These are phyloP conservation scores for Calonectria hongkongensis DNA, from an alignment of 2,329 filamentous ascomycete species.

Conservation along the genomic window DNA sequence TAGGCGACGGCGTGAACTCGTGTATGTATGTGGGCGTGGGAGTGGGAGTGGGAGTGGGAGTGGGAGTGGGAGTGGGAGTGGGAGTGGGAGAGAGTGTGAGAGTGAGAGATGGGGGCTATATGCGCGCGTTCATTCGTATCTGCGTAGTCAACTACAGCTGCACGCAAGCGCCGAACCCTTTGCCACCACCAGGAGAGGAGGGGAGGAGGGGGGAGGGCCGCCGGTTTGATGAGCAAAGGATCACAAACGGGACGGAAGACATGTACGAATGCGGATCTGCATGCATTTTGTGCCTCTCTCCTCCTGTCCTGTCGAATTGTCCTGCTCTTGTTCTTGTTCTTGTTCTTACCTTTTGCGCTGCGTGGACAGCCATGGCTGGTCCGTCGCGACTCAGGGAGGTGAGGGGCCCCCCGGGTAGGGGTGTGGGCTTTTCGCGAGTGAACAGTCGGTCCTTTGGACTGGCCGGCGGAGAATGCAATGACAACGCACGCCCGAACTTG, in stretches of 20 bases:
- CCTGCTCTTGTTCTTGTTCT: conserved; percentile 19
- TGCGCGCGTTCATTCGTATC: conserved; percentile 28
- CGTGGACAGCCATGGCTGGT: conserved; percentile 50
- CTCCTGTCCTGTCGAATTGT: conserved; percentile 20
- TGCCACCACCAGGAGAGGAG: conserved; percentile 2
- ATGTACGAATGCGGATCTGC: conserved; percentile 38
- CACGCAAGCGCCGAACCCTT: conserved; percentile 37
- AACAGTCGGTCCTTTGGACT: conserved; percentile 38
- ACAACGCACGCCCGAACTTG: conserved; percentile 53
- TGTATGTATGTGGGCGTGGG: neutral
- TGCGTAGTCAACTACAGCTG: conserved; percentile 29
- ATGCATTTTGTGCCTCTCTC: conserved; percentile 29
- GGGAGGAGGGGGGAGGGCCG: neutral
- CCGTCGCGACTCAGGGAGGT: conserved; percentile 23
- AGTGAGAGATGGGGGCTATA: conserved; percentile 31
- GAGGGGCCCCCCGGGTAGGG: conserved; percentile 17
- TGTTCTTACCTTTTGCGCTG: conserved; percentile 37
- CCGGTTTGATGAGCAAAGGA: conserved; percentile 9
- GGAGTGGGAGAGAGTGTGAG: too few species aligned
- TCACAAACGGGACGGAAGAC: conserved; percentile 28
- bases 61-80: neutral
- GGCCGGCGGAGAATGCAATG: conserved; percentile 51
- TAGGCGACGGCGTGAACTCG: conserved; percentile 3
- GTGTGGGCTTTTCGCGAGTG: conserved; percentile 29
- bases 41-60: too few species aligned